A percentile compares a stretch with the other conserved stretches of the same genome.
phyloP scores from a whole-genome alignment of 1,139 yeast genomes.

The Geotrichum histeridarum region DNA sequence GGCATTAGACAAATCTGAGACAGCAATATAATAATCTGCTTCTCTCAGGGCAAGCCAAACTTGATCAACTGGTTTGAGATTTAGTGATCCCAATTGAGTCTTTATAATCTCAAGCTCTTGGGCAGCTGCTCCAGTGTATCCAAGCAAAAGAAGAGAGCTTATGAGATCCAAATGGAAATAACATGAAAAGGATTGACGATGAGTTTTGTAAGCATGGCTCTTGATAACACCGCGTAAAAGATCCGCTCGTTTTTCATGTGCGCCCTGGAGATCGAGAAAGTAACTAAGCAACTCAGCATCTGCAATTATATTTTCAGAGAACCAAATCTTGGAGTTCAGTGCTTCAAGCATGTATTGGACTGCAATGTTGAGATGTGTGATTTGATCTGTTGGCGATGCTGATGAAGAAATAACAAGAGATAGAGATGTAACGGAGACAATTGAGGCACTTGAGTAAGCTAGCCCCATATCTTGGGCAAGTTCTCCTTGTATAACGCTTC shows the following conservation, averaged over 20 bases:
- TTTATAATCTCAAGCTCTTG: constrained; percentile 16
- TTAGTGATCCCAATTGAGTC: neutral
- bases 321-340: constrained; percentile 8
- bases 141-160: constrained; percentile 20
- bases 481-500: neutral
- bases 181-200: constrained; percentile 11
- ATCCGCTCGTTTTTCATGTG: constrained; percentile 24
- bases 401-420: constrained; percentile 17
- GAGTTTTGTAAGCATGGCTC: constrained; percentile 7
- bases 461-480: constrained; percentile 10
- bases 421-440: constrained; percentile 19
- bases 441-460: constrained; percentile 6
- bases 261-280: constrained; percentile 25
- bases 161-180: constrained; percentile 15
- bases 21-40: constrained; percentile 20
- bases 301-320: constrained; percentile 9
- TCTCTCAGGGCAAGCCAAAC: constrained; percentile 20
- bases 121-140: constrained; percentile 23
- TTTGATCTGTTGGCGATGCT: constrained; percentile 18
- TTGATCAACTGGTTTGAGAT: constrained; percentile 9
- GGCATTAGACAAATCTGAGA: constrained; percentile 17
- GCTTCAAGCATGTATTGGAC: constrained; percentile 17
- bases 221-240: constrained; percentile 18
- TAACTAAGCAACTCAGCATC: constrained; percentile 19
- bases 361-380: constrained; percentile 16